Evolutionary conservation across 1,284 basidiomycete species (phyloP).

Genomic region (Takashimella tepidaria): DNA sequence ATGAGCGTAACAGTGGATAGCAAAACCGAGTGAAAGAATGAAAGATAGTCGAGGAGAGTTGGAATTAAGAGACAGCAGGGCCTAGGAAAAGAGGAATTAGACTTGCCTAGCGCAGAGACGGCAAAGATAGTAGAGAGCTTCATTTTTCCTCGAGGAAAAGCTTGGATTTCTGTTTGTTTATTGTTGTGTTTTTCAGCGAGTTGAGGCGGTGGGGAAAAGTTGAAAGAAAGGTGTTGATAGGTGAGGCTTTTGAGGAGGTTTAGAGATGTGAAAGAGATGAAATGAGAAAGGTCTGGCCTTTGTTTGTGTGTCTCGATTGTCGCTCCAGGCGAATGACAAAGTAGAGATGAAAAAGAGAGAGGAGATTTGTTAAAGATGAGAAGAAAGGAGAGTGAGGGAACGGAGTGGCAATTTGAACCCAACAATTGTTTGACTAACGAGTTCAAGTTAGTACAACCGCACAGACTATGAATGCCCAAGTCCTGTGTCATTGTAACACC

Average conservation of each 20-base stretch:
- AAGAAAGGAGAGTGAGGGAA: background rate
- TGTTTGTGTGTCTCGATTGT: no score
- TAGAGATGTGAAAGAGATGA: background rate
- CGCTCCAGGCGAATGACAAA: no score
- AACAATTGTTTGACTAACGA: no score
- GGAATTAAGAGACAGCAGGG: background rate
- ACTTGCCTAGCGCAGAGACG: constrained; percentile 21
- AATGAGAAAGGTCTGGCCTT: background rate
- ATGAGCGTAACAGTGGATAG: background rate
- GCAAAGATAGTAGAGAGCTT: constrained; percentile 20
- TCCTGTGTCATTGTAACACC: no score
- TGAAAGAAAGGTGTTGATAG: background rate
- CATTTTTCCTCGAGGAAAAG: no score
- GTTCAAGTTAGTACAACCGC: no score
- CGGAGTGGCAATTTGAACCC: no score
- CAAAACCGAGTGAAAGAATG: background rate
- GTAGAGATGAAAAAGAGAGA: no score
- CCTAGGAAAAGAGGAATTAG: background rate
- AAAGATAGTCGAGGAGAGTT: background rate
- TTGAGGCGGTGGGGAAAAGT: no score
- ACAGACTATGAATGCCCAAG: no score
- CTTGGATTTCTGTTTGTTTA: background rate
- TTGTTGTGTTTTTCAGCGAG: background rate
- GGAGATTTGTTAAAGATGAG: background rate
- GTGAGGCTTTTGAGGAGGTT: no score